Evolutionary conservation across 2,329 filamentous ascomycete genomes (phyloP).

Genomic region (Trichoderma sp.): DNA sequence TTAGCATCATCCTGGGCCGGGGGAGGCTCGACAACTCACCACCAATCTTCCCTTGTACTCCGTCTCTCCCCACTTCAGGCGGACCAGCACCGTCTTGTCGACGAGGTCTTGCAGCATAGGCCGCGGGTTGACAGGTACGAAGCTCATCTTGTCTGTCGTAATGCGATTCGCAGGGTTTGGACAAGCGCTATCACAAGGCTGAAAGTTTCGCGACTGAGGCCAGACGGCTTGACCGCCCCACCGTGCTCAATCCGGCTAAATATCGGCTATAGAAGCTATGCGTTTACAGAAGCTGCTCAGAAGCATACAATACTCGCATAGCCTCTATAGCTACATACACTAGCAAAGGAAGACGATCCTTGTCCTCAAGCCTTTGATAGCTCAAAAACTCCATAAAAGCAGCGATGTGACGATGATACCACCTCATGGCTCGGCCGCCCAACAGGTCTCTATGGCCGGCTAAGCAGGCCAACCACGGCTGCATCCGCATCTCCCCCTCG

Average conservation of each 20-base stretch:
- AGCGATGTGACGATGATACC: neutral
- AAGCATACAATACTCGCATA: neutral
- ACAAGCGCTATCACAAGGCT: slow-evolving; percentile 23
- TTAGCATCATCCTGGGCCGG: slow-evolving; percentile 9
- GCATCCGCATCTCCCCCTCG: slow-evolving; percentile 20
- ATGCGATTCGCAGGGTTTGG: neutral
- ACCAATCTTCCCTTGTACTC: slow-evolving; percentile 95
- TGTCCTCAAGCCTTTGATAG: neutral
- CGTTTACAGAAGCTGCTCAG: neutral
- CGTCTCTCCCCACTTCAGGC: slow-evolving; percentile 96
- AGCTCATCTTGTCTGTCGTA: slow-evolving; percentile 45
- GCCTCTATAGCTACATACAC: neutral
- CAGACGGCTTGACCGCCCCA: slow-evolving; percentile 17
- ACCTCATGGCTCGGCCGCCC: slow-evolving; percentile 11
- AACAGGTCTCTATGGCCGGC: slow-evolving; percentile 6
- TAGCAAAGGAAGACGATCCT: neutral
- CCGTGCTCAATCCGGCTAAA: neutral
- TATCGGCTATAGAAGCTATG: neutral
- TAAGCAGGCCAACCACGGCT: slow-evolving; percentile 22
- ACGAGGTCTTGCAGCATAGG: slow-evolving; percentile 94
- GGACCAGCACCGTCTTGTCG: slow-evolving; percentile 86
- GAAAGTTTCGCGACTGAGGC: slow-evolving; percentile 26
- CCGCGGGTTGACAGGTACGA: slow-evolving; percentile 94
- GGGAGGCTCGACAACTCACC: slow-evolving; percentile 10
- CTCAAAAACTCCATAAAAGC: slow-evolving; percentile 8